These are phyloP conservation scores for Penicillium sp. DNA, from an alignment of 2,329 filamentous ascomycete species.

Conservation along the genomic window DNA sequence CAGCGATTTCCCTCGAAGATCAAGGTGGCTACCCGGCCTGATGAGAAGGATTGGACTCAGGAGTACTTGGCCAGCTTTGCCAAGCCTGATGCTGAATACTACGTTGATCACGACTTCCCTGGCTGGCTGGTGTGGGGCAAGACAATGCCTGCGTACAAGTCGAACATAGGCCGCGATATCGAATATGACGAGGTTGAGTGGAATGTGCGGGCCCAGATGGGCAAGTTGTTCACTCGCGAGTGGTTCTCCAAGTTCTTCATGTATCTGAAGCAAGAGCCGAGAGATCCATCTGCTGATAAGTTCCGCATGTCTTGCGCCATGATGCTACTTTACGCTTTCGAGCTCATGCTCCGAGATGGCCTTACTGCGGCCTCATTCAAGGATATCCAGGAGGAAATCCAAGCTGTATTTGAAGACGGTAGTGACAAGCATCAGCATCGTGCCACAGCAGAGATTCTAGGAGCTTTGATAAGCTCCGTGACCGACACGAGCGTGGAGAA, in stretches of 20 bases:
- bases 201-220: constrained; percentile 75
- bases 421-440: constrained; percentile 97
- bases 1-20: constrained; percentile 79
- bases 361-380: constrained; percentile 78
- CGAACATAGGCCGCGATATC: constrained; percentile 67
- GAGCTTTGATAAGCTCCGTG: constrained; percentile 78
- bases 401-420: constrained; percentile 82
- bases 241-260: constrained; percentile 90
- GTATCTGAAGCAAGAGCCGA: constrained; percentile 94
- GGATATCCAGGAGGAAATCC: constrained; percentile 81
- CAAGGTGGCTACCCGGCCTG: constrained; percentile 70
- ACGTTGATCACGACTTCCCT: constrained; percentile 87
- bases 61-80: constrained; percentile 79
- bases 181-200: constrained; percentile 81
- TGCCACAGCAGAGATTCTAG: constrained; percentile 90
- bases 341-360: constrained; percentile 77
- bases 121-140: constrained; percentile 97
- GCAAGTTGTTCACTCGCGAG: constrained; percentile 73
- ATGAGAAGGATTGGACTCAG: constrained; percentile 77
- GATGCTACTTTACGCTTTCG: constrained; percentile 85
- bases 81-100: constrained; percentile 78
- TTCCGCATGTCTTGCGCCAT: constrained; percentile 89
- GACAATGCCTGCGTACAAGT: constrained; percentile 76
- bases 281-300: constrained; percentile 77
- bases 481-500: constrained; percentile 75